phyloP scores from a whole-genome alignment of 768 basidiomycete species.

The Termitomyces sp. region DNA sequence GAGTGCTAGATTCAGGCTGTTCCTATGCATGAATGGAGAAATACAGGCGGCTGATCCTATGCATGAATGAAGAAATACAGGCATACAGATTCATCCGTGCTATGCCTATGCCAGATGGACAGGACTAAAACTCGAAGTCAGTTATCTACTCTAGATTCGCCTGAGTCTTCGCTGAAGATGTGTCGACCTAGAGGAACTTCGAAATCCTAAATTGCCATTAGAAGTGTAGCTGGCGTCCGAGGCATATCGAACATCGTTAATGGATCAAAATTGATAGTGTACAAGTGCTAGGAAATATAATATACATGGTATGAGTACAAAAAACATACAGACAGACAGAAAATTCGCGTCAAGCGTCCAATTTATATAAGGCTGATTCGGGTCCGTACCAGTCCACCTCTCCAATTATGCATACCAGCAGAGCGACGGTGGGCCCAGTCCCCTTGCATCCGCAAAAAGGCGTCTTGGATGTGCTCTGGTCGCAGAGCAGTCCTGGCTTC shows the following conservation, averaged over 20 bases:
- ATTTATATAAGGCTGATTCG: conserved; percentile 70
- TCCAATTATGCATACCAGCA: conserved; percentile 86
- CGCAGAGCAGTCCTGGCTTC: conserved; percentile 74
- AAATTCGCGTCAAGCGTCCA: background rate
- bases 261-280: conserved; percentile 15
- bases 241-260: background rate
- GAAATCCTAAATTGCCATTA: background rate
- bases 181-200: too few species aligned
- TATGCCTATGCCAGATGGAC: background rate
- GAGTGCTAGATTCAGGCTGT: background rate
- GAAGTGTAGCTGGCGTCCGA: background rate
- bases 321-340: conserved; percentile 11
- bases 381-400: conserved; percentile 78
- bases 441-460: conserved; percentile 84
- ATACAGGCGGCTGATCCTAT: background rate
- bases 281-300: conserved; percentile 17
- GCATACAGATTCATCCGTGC: background rate
- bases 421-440: conserved; percentile 78
- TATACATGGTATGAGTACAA: conserved; percentile 14
- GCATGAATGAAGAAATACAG: background rate
- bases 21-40: background rate
- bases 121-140: too few species aligned
- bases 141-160: too few species aligned
- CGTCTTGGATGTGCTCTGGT: conserved; percentile 87
- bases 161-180: background rate